Evolutionary conservation across 345 rosid genomes (phyloP).

Genomic region (Odontarrhena argentea): DNA sequence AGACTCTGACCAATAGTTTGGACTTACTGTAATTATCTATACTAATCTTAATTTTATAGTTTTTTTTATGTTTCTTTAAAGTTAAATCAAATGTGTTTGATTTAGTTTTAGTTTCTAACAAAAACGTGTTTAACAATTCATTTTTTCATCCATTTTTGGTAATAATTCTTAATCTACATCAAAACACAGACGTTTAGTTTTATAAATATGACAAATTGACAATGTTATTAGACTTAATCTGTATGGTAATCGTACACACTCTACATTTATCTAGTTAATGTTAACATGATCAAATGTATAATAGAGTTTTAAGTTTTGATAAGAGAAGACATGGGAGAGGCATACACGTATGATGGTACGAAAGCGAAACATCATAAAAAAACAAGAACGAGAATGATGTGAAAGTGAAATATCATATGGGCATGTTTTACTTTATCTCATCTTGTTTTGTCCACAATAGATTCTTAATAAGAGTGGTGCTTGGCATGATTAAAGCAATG

Average conservation of each 20-base stretch:
- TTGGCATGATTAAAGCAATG: conserved; percentile 40
- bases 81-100: too few species aligned
- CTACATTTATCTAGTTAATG: background rate
- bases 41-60: background rate
- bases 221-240: background rate
- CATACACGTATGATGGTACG: conserved; percentile 22
- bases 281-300: background rate
- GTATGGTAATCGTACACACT: background rate
- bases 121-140: too few species aligned
- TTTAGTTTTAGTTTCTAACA: too few species aligned
- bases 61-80: background rate
- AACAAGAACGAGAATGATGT: conserved; percentile 37
- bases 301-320: too few species aligned
- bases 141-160: too few species aligned
- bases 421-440: conserved; percentile 24
- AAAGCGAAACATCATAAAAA: conserved; percentile 29
- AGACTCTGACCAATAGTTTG: background rate
- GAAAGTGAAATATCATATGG: conserved; percentile 40
- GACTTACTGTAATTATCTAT: conserved; percentile 4
- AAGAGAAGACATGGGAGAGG: conserved; percentile 6
- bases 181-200: too few species aligned
- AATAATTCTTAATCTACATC: too few species aligned
- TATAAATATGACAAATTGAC: too few species aligned
- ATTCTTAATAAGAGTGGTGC: conserved; percentile 35
- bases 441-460: background rate